Percentiles rank a stretch among this genome's conserved stretches.
Evolutionary conservation across 2,329 filamentous ascomycete genomes (phyloP).

Genomic region (Fusarium sp.): DNA sequence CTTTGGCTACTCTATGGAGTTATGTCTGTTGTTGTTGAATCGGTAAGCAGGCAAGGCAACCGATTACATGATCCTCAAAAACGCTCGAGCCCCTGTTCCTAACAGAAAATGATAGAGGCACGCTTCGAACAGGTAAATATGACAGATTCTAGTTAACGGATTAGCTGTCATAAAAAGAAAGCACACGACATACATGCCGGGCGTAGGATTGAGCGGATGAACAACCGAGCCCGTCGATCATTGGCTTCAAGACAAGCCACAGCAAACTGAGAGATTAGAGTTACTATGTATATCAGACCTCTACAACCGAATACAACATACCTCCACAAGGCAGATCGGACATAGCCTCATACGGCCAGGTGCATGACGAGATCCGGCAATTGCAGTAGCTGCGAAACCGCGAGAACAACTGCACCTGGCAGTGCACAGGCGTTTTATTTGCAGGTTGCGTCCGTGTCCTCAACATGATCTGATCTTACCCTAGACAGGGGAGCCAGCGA

Average conservation of each 20-base stretch:
- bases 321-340: neutral
- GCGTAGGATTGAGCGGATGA: neutral
- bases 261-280: neutral
- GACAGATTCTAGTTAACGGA: neutral
- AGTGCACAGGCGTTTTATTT: neutral
- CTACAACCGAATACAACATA: neutral
- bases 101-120: neutral
- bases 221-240: neutral
- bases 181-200: neutral
- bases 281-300: neutral
- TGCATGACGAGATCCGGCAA: neutral
- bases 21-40: neutral
- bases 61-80: neutral
- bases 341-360: neutral
- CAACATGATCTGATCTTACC: neutral
- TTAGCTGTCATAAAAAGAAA: neutral
- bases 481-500: neutral
- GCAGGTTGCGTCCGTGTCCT: neutral
- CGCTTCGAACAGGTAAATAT: neutral
- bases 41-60: neutral
- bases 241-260: neutral
- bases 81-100: neutral
- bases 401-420: neutral
- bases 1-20: neutral
- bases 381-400: neutral